Conservation (phyloP, 169 alveolate species). For the Plasmodium malariae region DNA sequence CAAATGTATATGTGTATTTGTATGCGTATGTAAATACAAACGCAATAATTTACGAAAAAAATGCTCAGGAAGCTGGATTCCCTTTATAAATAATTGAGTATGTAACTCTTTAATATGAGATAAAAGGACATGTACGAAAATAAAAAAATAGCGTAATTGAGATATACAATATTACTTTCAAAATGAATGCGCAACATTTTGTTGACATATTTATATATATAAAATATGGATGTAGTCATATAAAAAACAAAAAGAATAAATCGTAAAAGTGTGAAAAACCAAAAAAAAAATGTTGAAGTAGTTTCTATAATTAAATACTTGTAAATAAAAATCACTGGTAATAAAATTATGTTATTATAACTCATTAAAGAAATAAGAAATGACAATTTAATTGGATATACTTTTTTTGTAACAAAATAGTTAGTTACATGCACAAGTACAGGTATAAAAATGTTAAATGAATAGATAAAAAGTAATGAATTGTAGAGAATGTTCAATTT, state of each 20-base stretch:
- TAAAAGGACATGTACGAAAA: constrained; percentile 47
- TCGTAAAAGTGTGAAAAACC: not conserved
- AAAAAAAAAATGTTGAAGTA: not conserved
- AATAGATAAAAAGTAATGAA: constrained; percentile 19
- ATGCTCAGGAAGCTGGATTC: no score
- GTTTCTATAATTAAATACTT: constrained; percentile 43
- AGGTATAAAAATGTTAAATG: constrained; percentile 22
- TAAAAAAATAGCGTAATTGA: constrained; percentile 22
- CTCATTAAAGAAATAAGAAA: constrained; percentile 63
- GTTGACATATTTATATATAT: constrained; percentile 58
- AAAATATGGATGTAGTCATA: constrained; percentile 32
- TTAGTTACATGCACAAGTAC: constrained; percentile 4
- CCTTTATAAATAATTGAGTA: constrained; percentile 42
- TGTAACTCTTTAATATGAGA: constrained; percentile 11
- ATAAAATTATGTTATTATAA: constrained; percentile 53
- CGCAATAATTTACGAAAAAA: no score
- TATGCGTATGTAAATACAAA: not conserved
- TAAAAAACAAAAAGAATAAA: constrained; percentile 43
- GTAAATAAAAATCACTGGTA: constrained; percentile 40
- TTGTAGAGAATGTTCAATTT: constrained; percentile 31
- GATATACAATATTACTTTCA: constrained; percentile 21
- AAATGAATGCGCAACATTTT: constrained; percentile 36
- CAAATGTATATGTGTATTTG: not conserved
- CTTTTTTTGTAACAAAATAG: constrained; percentile 32
- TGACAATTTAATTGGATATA: constrained; percentile 20